Percentiles rank a stretch among this genome's conserved stretches.
These are phyloP conservation scores for Neurospora tetraspora DNA, from an alignment of 495 filamentous ascomycete species.

Conservation along the genomic window DNA sequence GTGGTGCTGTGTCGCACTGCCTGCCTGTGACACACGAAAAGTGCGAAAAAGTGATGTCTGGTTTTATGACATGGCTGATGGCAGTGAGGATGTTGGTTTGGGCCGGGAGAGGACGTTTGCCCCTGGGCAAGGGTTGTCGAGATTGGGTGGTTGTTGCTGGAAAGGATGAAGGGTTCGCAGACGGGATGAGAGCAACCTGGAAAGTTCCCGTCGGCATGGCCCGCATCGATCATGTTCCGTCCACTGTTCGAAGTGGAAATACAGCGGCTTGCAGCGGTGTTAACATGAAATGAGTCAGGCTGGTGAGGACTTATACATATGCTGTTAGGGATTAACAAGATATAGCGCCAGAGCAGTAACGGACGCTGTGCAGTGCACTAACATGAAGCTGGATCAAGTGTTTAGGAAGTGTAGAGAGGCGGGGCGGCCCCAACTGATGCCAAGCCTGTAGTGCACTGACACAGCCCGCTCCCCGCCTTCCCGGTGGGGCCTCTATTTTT, in stretches of 20 bases:
- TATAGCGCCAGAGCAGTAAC: neutral
- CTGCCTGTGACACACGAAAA: neutral
- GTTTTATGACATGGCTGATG: neutral
- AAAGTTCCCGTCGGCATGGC: neutral
- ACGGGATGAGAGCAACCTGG: neutral
- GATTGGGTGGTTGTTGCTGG: neutral
- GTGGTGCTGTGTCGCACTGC: neutral
- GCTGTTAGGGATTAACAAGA: fast-evolving
- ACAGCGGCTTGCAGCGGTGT: neutral
- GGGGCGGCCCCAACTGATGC: neutral
- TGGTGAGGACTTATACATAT: neutral
- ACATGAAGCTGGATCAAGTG: neutral
- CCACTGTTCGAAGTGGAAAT: neutral
- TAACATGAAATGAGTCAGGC: neutral
- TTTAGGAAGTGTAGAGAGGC: too few species aligned
- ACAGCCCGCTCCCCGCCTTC: neutral
- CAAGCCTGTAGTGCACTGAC: neutral
- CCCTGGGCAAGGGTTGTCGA: neutral
- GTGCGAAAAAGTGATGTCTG: neutral
- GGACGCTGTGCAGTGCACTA: neutral
- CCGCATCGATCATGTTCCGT: too few species aligned
- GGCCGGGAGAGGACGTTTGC: neutral
- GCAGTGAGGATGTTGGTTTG: neutral
- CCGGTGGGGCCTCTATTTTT: neutral
- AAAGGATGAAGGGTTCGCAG: neutral